Conservation (phyloP, 2,329 filamentous ascomycete genomes). For the Botrytis medusae region DNA sequence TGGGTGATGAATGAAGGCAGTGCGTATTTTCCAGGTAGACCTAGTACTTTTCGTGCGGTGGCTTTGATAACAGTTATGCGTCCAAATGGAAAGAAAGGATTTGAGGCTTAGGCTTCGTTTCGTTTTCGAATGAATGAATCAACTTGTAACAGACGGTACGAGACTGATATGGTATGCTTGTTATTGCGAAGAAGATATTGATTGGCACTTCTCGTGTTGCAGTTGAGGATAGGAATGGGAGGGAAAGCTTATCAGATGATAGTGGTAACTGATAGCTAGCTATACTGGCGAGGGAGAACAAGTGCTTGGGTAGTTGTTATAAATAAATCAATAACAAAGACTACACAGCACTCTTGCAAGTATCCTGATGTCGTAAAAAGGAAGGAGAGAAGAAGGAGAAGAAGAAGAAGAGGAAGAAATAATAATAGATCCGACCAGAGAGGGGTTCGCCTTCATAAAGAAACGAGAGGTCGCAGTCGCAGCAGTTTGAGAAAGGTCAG, state of each 20-base stretch:
- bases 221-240: neutral
- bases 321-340: neutral
- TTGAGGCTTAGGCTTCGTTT: neutral
- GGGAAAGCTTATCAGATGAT: neutral
- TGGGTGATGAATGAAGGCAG: neutral
- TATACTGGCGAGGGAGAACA: neutral
- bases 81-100: neutral
- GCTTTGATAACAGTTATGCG: neutral
- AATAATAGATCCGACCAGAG: neutral
- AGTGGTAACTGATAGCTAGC: neutral
- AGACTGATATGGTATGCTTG: neutral
- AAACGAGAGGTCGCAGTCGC: conserved; percentile 11
- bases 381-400: neutral
- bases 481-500: conserved; percentile 13
- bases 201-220: neutral
- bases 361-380: neutral
- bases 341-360: neutral
- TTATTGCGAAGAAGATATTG: neutral
- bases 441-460: conserved; percentile 12
- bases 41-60: neutral
- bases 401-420: neutral
- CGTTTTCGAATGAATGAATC: neutral
- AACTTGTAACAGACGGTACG: neutral
- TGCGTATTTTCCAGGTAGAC: neutral
- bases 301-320: neutral